phyloP scores from a whole-genome alignment of 805 yeast genomes.

The Kodamaea kakaduensis region DNA sequence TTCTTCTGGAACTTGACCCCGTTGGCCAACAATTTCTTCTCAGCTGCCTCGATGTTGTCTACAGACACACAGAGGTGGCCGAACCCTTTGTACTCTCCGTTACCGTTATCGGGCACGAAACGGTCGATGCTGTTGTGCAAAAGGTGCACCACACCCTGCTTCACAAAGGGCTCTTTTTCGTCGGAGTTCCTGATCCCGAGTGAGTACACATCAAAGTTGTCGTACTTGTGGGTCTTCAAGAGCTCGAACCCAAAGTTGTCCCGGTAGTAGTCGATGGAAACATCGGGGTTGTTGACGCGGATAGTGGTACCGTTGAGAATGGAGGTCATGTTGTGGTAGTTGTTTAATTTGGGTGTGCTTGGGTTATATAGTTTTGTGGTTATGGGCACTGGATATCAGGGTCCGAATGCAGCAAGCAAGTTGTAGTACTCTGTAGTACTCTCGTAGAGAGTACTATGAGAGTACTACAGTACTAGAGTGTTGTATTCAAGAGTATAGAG shows the following conservation, averaged over 20 bases:
- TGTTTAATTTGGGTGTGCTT: too few relatives aligned
- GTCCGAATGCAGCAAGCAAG: too few relatives aligned
- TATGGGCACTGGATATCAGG: too few relatives aligned
- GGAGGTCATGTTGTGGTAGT: not conserved
- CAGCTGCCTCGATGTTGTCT: conserved; percentile 64
- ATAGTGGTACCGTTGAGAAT: conserved; percentile 47
- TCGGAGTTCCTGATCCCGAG: conserved; percentile 47
- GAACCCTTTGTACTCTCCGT: conserved; percentile 81
- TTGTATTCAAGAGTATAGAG: too few relatives aligned
- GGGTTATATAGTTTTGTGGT: too few relatives aligned
- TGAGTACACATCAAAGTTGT: conserved; percentile 65
- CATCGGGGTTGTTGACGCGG: conserved; percentile 77
- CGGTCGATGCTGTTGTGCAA: conserved; percentile 53
- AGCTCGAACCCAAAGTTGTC: conserved; percentile 71
- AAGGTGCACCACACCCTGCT: conserved; percentile 72
- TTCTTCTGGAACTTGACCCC: conserved; percentile 80
- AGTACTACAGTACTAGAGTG: too few relatives aligned
- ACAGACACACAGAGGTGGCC: conserved; percentile 93
- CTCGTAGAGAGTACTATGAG: too few relatives aligned
- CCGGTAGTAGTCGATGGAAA: conserved; percentile 68
- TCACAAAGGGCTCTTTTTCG: conserved; percentile 1
- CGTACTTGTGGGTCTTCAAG: conserved; percentile 47
- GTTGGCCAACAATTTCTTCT: conserved; percentile 51
- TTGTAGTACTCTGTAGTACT: too few relatives aligned
- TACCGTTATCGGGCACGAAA: conserved; percentile 72